A percentile compares a stretch with the other conserved stretches of the same genome.
Evolutionary conservation across 768 basidiomycete species (phyloP).

Genomic region (Lactarius quietus): DNA sequence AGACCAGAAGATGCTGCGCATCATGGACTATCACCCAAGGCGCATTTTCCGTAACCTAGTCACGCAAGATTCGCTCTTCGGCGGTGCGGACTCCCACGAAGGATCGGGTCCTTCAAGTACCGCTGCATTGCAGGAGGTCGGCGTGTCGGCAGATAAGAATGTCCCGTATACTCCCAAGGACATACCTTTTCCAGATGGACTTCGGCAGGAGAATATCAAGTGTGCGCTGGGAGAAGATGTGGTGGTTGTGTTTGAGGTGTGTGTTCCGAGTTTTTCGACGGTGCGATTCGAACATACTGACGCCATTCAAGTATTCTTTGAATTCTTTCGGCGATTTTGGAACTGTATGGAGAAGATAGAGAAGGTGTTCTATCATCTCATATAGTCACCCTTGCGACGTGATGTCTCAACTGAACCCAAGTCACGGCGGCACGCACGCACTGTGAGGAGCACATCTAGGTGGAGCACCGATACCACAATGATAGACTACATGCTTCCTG

Average conservation of each 20-base stretch:
- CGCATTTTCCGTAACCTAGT: neutral
- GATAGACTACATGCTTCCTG: neutral
- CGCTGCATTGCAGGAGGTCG: neutral
- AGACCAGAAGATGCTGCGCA: neutral
- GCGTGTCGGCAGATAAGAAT: too few species aligned
- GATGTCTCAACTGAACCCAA: neutral
- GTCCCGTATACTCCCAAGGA: conserved; percentile 2
- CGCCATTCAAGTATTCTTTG: neutral
- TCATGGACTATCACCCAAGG: conserved; percentile 6
- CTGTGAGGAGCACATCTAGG: neutral
- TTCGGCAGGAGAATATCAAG: neutral
- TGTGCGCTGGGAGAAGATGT: conserved; percentile 9
- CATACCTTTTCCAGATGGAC: neutral
- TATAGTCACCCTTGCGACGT: neutral
- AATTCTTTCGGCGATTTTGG: neutral
- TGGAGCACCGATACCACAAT: neutral
- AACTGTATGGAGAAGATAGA: neutral
- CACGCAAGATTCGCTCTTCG: neutral
- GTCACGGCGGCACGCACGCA: neutral
- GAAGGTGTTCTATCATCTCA: conserved; percentile 8
- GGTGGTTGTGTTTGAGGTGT: conserved; percentile 6
- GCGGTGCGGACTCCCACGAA: neutral
- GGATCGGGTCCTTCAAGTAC: neutral
- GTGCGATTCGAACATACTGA: neutral
- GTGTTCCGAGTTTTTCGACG: neutral